Base-by-base conservation (phyloP, 1,284 basidiomycete species). In the Fomes fomentarius region DNA sequence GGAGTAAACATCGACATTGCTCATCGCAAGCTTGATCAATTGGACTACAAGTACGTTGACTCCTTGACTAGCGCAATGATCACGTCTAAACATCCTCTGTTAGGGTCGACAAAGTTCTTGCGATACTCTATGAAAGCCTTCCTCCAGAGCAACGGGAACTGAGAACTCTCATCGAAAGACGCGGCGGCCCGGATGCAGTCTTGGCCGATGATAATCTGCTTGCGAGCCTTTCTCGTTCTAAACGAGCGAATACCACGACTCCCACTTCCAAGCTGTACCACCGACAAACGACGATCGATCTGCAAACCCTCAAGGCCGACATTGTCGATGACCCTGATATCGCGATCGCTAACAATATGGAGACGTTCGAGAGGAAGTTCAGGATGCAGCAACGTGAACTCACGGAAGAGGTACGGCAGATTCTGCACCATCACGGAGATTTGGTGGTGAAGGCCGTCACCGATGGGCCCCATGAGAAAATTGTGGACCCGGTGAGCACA, bases 1-100 rank as follows among this genome's bases (percentile, higher is more conserved):
- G 69, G 71, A 3, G 57, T 67, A 1, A 69, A 68, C 2, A 65
- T 78, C 1, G 71, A 75, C 39, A 46, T 59, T 9, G 71, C 70
- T 0, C 71, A 74, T 28, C 33, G 60, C 10, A 73, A 69, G 50
- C 58, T 74, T 3, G 63, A 68, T 14, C 42, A 45, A 15, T 44
- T 69, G 66, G 72, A 63, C 49, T 46, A 21, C 63, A 75, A 57
- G 66, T 74, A 7, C 31, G 63, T 22, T 41, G 30, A 22, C 19
- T 15, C 22, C 1, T 11, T 28, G 4, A 7, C 15, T 5, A 15
- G 4, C n/a, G 14, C 38, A 24, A n/a, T 15, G 21, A 12, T 24
- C 10, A 17, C n/a, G 12, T 1, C 22, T 2, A 43, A 17, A 28
- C 30, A n/a, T 7, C 2, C 21, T 31, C 4, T 11, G 15, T 0